Evolutionary conservation across 176 grass and related monocot species (phyloP), one percentile per base, ranked within the genome.

Genomic region (Eragrostis nindensis): DNA sequence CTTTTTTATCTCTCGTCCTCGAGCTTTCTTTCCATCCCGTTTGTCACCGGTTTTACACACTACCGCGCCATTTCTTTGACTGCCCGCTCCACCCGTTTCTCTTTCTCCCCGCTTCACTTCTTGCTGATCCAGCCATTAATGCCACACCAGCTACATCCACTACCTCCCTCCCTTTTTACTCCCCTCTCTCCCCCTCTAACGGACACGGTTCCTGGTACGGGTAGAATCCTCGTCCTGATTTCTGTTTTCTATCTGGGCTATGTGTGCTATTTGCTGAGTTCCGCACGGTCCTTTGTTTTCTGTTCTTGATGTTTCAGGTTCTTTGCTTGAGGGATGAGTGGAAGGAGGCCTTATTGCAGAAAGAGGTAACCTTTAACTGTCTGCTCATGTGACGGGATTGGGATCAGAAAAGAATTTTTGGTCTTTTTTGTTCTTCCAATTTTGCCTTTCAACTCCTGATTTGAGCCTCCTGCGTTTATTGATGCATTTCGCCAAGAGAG

Each of bases 71-170:
- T 73, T 84, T 84, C 69, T 84, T 87, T 84, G 71, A 77, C 75
- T 73, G 80, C 63, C n/a, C 46, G 22, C 32, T 68, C 79, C 44
- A 55, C 57, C 61, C 79, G 54, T 78, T 82, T 80, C 54, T 29
- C 69, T 74, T 66, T 30, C 22, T 40, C 17, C 61, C 68, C 40
- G 21, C 62, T 27, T 64, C 74, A 9, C 41, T 68, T 14, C 74
- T 76, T 32, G 53, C 64, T 85, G 44, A 77, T 66, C 87, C 73
- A 89, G 73, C 78, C 78, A 82, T 82, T 78, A 90, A 86, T 86
- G 83, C 79, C 74, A 66, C 60, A 78, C 80, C 81, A 32, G 70
- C 75, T 63, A 8, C 73, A 42, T 57, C 70, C 70, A 62, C 80
- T 55, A 43, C 52, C 42, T 49, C 39, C 59, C 39, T 29, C 55